Percentiles rank a stretch among this genome's conserved stretches.
Evolutionary conservation across 129 eudicot species (phyloP).

Genomic region (Oenanthe sinensis): DNA sequence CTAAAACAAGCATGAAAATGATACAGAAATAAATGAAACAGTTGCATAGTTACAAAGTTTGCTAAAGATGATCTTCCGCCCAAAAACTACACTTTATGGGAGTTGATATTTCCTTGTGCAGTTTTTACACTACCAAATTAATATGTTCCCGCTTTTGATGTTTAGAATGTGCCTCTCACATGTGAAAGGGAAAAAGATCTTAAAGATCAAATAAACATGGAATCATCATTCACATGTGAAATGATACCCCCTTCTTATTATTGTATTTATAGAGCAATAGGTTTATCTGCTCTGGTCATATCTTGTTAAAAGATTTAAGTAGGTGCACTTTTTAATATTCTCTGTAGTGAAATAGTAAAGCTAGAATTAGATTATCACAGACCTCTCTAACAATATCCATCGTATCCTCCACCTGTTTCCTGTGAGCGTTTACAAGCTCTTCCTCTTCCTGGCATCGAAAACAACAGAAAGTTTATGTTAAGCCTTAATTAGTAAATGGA

Average conservation of each 20-base stretch:
- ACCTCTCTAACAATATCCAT: constrained; percentile 98
- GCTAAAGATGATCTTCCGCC: not conserved
- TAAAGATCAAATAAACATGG: not conserved
- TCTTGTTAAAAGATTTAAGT: not conserved
- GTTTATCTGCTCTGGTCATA: not conserved
- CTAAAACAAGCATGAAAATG: not conserved
- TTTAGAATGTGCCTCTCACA: not conserved
- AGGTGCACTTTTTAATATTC: not conserved
- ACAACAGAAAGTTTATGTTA: not conserved
- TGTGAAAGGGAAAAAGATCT: not conserved
- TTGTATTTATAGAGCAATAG: not conserved
- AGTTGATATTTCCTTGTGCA: not conserved
- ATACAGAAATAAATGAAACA: not conserved
- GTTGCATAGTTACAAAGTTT: not conserved
- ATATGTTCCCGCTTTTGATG: not conserved
- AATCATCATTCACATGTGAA: not conserved
- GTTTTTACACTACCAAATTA: not conserved
- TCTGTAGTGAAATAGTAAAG: not conserved
- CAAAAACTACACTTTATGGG: not conserved
- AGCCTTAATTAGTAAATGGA: not conserved
- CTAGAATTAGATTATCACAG: constrained; percentile 8
- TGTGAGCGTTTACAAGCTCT: constrained; percentile 92
- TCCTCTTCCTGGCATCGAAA: constrained; percentile 72
- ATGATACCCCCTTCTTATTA: not conserved
- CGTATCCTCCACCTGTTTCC: constrained; percentile 96